Conservation (phyloP, 495 filamentous ascomycete genomes). For the Penicillium steckii region DNA sequence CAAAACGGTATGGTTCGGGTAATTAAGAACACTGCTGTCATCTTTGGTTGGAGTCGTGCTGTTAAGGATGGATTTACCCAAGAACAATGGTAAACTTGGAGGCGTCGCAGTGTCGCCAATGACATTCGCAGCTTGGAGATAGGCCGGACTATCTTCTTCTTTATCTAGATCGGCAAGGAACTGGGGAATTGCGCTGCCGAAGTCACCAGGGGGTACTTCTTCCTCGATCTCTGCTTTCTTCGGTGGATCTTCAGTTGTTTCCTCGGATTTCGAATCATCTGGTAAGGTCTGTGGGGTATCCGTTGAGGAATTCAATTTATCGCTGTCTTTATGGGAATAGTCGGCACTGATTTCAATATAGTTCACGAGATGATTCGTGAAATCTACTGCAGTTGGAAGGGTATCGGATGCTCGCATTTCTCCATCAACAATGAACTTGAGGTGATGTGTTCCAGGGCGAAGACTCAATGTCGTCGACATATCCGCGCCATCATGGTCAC, state of each 20-base stretch:
- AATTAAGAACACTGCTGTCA: constrained; percentile 91
- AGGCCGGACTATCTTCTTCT: constrained; percentile 69
- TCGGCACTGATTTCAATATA: constrained; percentile 92
- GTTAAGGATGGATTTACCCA: constrained; percentile 93
- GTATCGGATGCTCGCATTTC: constrained; percentile 85
- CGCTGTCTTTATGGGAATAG: constrained; percentile 39
- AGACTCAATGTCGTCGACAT: constrained; percentile 77
- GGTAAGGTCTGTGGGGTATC: constrained; percentile 48
- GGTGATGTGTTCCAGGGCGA: constrained; percentile 89
- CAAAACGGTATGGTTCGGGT: constrained; percentile 95
- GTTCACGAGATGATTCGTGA: constrained; percentile 94
- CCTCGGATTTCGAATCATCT: constrained; percentile 32
- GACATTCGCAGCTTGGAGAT: constrained; percentile 66
- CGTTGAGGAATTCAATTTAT: constrained; percentile 31
- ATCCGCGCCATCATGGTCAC: constrained; percentile 46
- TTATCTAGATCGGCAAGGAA: constrained; percentile 85
- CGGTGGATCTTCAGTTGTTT: constrained; percentile 40
- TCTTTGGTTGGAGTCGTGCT: constrained; percentile 89
- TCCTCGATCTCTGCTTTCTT: constrained; percentile 47
- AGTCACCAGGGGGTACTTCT: constrained; percentile 47
- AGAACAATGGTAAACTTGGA: constrained; percentile 83
- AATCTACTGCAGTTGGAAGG: constrained; percentile 93
- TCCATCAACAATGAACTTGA: constrained; percentile 93
- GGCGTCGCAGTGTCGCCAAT: constrained; percentile 76
- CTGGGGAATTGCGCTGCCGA: constrained; percentile 66